A percentile compares a stretch with the other conserved stretches of the same genome.
Evolutionary conservation across 768 basidiomycete genomes (phyloP).

Genomic region (Candolleomyces eurysporus): DNA sequence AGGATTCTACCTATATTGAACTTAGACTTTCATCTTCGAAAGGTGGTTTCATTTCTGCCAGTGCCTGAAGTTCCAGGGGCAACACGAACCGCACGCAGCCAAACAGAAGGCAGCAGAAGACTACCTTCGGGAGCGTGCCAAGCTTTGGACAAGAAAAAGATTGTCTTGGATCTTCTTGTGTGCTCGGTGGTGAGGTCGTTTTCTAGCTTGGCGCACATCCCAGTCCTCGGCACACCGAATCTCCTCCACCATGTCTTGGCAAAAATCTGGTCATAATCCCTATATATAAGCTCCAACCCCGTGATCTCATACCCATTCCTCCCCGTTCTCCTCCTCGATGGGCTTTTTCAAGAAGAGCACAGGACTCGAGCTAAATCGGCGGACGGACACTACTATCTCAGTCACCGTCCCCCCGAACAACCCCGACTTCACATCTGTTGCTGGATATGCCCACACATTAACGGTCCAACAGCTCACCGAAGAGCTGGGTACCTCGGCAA

Average conservation of each 20-base stretch:
- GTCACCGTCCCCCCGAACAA: slow-evolving; percentile 31
- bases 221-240: slow-evolving; percentile 3
- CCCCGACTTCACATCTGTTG: slow-evolving; percentile 27
- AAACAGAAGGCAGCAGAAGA: no score
- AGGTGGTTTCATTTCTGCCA: no score
- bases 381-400: slow-evolving; percentile 30
- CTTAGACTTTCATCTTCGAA: no score
- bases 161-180: not conserved
- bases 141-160: no score
- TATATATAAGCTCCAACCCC: slow-evolving; percentile 10
- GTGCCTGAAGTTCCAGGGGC: no score
- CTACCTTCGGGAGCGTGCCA: no score
- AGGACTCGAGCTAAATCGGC: slow-evolving; percentile 24
- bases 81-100: no score
- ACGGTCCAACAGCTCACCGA: slow-evolving; percentile 25
- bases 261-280: not conserved
- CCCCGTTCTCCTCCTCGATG: slow-evolving; percentile 8
- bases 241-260: slow-evolving; percentile 7
- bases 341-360: slow-evolving; percentile 13
- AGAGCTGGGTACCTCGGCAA: slow-evolving; percentile 30
- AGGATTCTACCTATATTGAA: no score
- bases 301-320: not conserved
- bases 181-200: not conserved
- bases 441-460: slow-evolving; percentile 30
- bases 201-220: not conserved